Percentiles rank a stretch among this genome's conserved stretches.
phyloP scores from a whole-genome alignment of 805 yeast genomes.

The Starmera amethionina region DNA sequence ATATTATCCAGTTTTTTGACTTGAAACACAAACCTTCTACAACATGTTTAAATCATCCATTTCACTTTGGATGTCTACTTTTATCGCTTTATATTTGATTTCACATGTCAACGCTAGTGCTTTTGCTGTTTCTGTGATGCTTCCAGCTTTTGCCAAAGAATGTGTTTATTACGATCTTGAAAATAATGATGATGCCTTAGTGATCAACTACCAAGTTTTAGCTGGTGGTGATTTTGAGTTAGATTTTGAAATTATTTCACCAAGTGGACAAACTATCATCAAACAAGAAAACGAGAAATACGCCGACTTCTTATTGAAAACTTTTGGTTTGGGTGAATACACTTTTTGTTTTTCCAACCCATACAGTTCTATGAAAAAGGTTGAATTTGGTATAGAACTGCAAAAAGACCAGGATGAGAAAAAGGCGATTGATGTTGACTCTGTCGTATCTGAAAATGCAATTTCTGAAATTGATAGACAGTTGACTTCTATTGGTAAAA shows the following conservation, averaged over 20 bases:
- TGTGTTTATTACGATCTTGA: slow-evolving; percentile 29
- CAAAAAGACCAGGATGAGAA: slow-evolving; percentile 28
- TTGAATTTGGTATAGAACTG: slow-evolving; percentile 49
- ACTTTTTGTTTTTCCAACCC: slow-evolving; percentile 58
- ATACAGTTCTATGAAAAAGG: slow-evolving; percentile 54
- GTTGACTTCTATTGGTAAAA: slow-evolving; percentile 45
- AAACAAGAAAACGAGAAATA: slow-evolving; percentile 49
- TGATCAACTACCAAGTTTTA: slow-evolving; percentile 37
- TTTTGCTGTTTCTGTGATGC: slow-evolving; percentile 23
- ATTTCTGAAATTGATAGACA: slow-evolving; percentile 50
- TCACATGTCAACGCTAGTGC: slow-evolving; percentile 2
- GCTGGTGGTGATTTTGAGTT: slow-evolving; percentile 63
- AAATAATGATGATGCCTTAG: slow-evolving; percentile 28
- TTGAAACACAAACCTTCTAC: too few species aligned
- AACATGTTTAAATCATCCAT: neutral
- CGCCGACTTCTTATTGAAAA: slow-evolving; percentile 51
- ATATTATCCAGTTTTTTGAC: too few species aligned
- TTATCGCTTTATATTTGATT: neutral
- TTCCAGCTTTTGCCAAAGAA: slow-evolving; percentile 34
- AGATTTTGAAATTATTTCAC: slow-evolving; percentile 50
- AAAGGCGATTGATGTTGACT: slow-evolving; percentile 31
- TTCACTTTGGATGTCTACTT: neutral
- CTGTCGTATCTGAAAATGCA: slow-evolving; percentile 44
- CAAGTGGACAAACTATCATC: slow-evolving; percentile 38
- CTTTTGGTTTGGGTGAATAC: slow-evolving; percentile 51